Evolutionary conservation across 306 rosid species (phyloP).

Genomic region (Potentilla sterilis): DNA sequence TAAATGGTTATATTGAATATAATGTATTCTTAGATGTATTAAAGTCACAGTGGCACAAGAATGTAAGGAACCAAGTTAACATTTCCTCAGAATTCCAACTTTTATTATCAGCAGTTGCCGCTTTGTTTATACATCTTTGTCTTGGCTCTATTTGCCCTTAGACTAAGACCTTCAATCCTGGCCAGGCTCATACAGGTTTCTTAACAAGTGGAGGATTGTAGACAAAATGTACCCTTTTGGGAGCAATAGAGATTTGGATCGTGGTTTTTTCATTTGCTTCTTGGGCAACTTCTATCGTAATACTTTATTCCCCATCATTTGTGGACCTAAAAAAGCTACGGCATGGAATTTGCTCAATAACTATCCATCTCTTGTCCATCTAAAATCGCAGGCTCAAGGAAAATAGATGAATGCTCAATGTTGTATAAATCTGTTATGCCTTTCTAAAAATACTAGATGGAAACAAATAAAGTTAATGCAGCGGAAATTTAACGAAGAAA

Average conservation of each 20-base stretch:
- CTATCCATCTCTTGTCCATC: neutral
- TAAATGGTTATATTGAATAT: constrained; percentile 10
- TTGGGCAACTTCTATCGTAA: neutral
- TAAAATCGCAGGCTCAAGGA: neutral
- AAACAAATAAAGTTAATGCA: too few species aligned
- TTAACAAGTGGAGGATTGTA: neutral
- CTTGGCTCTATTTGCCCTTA: neutral
- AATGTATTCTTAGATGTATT: constrained; percentile 29
- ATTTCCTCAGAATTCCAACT: constrained; percentile 12
- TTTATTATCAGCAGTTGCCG: neutral
- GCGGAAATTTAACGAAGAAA: too few species aligned
- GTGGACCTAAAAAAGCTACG: neutral
- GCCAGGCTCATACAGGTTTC: neutral
- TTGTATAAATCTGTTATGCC: too few species aligned
- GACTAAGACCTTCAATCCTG: neutral
- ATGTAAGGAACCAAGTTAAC: constrained; percentile 3
- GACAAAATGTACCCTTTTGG: neutral
- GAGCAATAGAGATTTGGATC: neutral
- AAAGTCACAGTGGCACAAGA: constrained; percentile 20
- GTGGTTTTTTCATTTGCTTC: neutral
- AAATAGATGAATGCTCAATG: neutral
- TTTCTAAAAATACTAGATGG: too few species aligned
- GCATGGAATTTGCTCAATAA: neutral
- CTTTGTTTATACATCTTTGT: neutral
- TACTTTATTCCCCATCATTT: neutral